Evolutionary conservation across 257 asterid genomes (phyloP), one percentile per base, ranked within the genome.

Genomic region (Primulina huaijiensis): DNA sequence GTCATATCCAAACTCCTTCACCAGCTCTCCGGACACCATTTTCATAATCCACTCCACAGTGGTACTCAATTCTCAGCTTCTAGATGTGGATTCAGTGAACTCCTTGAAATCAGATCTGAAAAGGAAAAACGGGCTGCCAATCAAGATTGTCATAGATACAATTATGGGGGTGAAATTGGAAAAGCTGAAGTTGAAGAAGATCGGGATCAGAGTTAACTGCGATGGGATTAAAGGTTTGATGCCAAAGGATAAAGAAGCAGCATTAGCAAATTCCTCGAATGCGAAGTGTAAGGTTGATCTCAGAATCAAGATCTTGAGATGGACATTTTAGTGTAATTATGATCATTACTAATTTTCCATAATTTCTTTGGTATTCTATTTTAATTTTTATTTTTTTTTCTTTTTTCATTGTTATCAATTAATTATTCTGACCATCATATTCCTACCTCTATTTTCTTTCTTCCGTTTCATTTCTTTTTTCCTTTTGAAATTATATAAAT

Each of bases 231-330:
- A 43, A n/a, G 53, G 53, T 10, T 43, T 12, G 53, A 11, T 43
- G 53, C 53, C 53, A 12, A 43, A 11, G 53, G 53, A 3, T 43
- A 43, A 43, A 43, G 53, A 43, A 43, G 53, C 53, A 43, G 53
- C 53, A 43, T 43, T 43, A 43, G 53, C 53, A 2, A 43, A 43
- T 4, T 76, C 81, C 10, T 6, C 78, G 12, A 69, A 70, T 0
- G 87, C 92, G 3, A 80, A 87, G 73, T 92, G 98, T 79, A 79
- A 85, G 92, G 95, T 88, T 72, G 96, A 89, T 88, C 90, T 85
- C 62, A 82, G 82, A 79, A 76, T 92, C 90, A 92, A 90, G 95
- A 88, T 92, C 89, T 90, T 82, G 84, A 88, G 82, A 82, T 83
- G 89, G 84, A 86, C 89, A 10, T 88, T 92, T 64, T 87, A 76